phyloP scores from a whole-genome alignment of 139 green algal genomes.

The Zygnema circumcarinatum region DNA sequence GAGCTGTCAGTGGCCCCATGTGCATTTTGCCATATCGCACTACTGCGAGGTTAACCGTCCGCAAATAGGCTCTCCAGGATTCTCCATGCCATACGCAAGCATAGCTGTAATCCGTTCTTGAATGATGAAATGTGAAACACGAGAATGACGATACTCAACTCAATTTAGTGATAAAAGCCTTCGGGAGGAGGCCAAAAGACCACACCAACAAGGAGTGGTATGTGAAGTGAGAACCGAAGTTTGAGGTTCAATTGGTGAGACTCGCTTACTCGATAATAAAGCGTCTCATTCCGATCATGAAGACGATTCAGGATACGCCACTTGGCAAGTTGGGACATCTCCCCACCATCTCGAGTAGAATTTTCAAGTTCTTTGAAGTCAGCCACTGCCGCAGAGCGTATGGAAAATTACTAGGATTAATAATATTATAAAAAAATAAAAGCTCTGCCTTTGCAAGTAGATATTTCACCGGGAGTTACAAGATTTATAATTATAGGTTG shows the following conservation, averaged over 20 bases:
- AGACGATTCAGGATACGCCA: constrained; percentile 65
- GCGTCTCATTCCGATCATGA: constrained; percentile 93
- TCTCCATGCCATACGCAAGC: no score
- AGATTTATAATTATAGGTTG: constrained; percentile 4
- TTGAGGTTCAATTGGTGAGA: no score
- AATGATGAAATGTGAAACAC: no score
- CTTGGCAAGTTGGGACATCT: constrained; percentile 55
- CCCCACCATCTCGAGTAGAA: constrained; percentile 5
- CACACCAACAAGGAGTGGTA: no score
- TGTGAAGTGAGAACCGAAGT: no score
- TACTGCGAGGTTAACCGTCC: no score
- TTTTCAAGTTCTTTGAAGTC: constrained; percentile 25
- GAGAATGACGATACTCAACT: no score
- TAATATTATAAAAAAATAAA: neutral
- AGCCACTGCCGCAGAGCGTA: constrained; percentile 1
- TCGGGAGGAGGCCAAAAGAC: no score
- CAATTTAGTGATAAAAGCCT: no score
- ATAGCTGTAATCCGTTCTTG: no score
- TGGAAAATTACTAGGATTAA: neutral
- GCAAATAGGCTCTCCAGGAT: no score
- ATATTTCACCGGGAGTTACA: neutral
- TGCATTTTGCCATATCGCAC: neutral
- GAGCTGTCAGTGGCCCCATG: neutral
- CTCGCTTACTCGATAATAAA: constrained; percentile 84
- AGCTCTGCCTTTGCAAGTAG: neutral